Evolutionary conservation across 139 green algal species (phyloP).

Genomic region (Chlorella sp.): DNA sequence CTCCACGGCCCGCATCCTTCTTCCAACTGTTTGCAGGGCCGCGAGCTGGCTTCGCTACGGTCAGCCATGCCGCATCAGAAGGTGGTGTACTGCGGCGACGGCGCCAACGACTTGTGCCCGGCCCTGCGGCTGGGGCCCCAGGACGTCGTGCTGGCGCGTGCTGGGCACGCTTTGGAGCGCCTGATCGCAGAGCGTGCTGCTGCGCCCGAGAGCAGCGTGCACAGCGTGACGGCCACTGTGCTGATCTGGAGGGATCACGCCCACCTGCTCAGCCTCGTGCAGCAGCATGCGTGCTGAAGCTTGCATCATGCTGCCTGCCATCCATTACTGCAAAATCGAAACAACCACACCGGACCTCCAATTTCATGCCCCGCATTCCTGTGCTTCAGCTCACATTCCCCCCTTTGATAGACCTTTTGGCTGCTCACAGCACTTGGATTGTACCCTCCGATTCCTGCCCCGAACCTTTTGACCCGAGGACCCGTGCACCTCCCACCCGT

Average conservation of each 20-base stretch:
- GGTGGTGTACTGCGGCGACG: constrained; percentile 81
- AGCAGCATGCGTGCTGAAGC: background rate
- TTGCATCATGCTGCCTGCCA: too few species aligned
- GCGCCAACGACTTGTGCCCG: constrained; percentile 85
- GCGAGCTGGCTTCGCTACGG: constrained; percentile 65
- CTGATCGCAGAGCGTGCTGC: constrained; percentile 45
- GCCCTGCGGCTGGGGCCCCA: constrained; percentile 64
- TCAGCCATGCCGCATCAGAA: constrained; percentile 4
- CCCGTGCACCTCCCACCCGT: too few species aligned
- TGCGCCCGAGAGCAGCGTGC: background rate
- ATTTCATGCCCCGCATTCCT: background rate
- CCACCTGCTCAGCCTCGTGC: constrained; percentile 51
- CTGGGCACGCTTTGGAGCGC: constrained; percentile 9
- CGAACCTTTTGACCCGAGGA: background rate
- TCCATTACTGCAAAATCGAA: too few species aligned
- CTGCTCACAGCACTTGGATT: too few species aligned
- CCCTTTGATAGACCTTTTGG: background rate
- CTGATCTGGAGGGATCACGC: constrained; percentile 61
- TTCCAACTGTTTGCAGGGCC: constrained; percentile 48
- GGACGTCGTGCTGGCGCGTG: constrained; percentile 76
- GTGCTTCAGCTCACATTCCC: background rate
- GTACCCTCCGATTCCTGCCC: background rate
- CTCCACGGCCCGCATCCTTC: background rate
- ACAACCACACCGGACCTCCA: too few species aligned
- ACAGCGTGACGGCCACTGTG: constrained; percentile 48